Percentiles rank a stretch among this genome's conserved stretches.
Conservation (phyloP, 139 green algal genomes). For the Monoraphidium neglectum region DNA sequence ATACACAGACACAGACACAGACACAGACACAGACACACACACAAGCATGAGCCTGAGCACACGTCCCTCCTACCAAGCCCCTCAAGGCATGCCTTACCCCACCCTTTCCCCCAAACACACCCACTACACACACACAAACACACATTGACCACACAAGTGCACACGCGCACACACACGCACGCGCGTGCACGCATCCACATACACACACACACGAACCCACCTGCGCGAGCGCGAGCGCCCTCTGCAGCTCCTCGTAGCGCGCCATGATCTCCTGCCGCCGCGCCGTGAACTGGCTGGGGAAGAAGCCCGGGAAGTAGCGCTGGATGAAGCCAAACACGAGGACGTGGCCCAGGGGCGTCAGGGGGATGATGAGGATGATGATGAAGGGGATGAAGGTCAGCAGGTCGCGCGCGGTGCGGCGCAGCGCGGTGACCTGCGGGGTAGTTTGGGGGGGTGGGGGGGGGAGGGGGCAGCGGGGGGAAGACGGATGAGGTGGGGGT, state of each 20-base stretch:
- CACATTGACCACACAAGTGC: too few relatives aligned
- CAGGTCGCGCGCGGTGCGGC: slow-evolving; percentile 90
- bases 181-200: too few relatives aligned
- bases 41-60: too few relatives aligned
- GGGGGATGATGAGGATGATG: slow-evolving; percentile 97
- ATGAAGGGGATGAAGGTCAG: slow-evolving; percentile 95
- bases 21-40: too few relatives aligned
- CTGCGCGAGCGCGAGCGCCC: slow-evolving; percentile 52
- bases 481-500: not conserved
- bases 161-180: too few relatives aligned
- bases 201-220: too few relatives aligned
- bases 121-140: too few relatives aligned
- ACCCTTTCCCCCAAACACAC: too few relatives aligned
- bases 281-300: slow-evolving; percentile 93
- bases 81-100: too few relatives aligned
- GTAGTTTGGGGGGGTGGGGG: slow-evolving; percentile 25
- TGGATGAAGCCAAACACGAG: slow-evolving; percentile 98
- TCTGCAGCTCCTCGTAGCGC: slow-evolving; percentile 79
- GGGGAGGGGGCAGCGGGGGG: not conserved
- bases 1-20: too few relatives aligned
- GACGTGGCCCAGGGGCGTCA: slow-evolving; percentile 97
- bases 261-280: slow-evolving; percentile 66
- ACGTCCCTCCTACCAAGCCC: too few relatives aligned
- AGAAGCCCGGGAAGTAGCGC: slow-evolving; percentile 96
- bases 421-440: slow-evolving; percentile 89